Evolutionary conservation across 352 stramenopile genomes (phyloP).

Genomic region (Globisporangium cederbergense): DNA sequence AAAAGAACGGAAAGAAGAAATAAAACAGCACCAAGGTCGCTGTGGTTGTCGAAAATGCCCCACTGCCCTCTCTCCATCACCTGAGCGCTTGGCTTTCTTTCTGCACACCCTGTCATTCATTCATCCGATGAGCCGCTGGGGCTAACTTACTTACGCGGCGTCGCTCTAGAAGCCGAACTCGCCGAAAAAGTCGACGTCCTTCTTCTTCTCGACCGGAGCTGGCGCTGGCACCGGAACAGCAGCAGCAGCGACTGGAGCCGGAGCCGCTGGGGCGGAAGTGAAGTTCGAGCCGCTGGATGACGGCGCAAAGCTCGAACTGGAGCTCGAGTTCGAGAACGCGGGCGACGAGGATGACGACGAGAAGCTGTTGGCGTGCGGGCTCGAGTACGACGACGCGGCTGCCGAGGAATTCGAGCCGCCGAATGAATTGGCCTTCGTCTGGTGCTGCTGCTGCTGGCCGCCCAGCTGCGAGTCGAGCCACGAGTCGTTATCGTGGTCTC

Average conservation of each 20-base stretch:
- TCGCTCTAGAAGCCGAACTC: constrained; percentile 64
- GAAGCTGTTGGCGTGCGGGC: constrained; percentile 36
- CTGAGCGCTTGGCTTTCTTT: not conserved
- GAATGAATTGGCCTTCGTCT: constrained; percentile 35
- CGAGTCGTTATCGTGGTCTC: constrained; percentile 65
- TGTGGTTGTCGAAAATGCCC: constrained; percentile 9
- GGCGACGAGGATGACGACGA: constrained; percentile 41
- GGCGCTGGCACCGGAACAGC: constrained; percentile 21
- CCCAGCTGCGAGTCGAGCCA: constrained; percentile 60
- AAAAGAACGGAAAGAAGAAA: constrained; percentile 9
- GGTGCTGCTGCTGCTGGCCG: constrained; percentile 11
- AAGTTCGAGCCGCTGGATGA: constrained; percentile 22
- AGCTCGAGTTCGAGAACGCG: constrained; percentile 25
- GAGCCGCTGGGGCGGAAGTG: constrained; percentile 2
- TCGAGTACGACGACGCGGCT: constrained; percentile 13
- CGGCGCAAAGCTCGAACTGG: constrained; percentile 21
- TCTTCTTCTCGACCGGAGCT: constrained; percentile 48
- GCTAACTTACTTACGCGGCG: constrained; percentile 13
- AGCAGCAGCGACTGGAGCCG: constrained; percentile 15
- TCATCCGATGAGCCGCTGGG: not conserved
- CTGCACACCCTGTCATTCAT: constrained; percentile 1
- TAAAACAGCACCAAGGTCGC: constrained; percentile 5
- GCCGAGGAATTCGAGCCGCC: constrained; percentile 16
- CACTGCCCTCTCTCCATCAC: not conserved
- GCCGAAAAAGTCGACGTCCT: constrained; percentile 83